These are phyloP conservation scores for Starmerella scarabaei DNA, from an alignment of 805 yeast genomes.

Conservation along the genomic window DNA sequence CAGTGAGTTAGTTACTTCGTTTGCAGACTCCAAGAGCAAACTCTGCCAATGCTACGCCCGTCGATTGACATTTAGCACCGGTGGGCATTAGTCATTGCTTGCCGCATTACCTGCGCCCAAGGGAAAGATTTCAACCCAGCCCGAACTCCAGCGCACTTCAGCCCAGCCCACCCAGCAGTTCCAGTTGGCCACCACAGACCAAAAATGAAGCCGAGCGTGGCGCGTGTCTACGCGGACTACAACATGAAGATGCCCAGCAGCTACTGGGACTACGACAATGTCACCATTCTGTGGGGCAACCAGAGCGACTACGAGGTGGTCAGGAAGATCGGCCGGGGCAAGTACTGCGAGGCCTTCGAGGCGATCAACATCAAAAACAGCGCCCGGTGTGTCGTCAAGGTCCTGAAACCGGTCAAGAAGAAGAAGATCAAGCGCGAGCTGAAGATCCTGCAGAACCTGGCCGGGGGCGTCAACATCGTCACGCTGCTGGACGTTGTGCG, in stretches of 20 bases:
- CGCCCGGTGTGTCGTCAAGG: conserved; percentile 70
- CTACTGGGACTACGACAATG: conserved; percentile 73
- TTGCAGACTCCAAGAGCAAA: too few relatives aligned
- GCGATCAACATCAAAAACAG: conserved; percentile 53
- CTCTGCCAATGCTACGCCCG: too few relatives aligned
- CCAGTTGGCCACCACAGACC: too few relatives aligned
- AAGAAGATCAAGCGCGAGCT: conserved; percentile 88
- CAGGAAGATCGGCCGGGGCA: conserved; percentile 79
- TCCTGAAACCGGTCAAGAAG: conserved; percentile 81
- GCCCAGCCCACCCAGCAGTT: too few relatives aligned
- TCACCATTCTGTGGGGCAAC: conserved; percentile 68
- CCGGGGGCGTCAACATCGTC: conserved; percentile 72
- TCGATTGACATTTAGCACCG: too few relatives aligned
- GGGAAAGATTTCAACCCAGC: too few relatives aligned
- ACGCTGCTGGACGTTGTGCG: conserved; percentile 71
- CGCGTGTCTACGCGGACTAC: conserved; percentile 73
- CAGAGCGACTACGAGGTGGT: conserved; percentile 78
- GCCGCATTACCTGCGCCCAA: too few relatives aligned
- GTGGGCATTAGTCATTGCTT: too few relatives aligned
- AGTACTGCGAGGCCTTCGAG: conserved; percentile 84
- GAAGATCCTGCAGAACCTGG: conserved; percentile 70
- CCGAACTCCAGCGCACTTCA: too few relatives aligned
- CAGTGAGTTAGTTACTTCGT: too few relatives aligned
- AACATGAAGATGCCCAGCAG: conserved; percentile 60
- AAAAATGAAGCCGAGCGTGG: conserved; percentile 34